Evolutionary conservation across 345 rosid species (phyloP), one percentile per base, ranked within the genome.

Genomic region (Conringia planisiliqua): DNA sequence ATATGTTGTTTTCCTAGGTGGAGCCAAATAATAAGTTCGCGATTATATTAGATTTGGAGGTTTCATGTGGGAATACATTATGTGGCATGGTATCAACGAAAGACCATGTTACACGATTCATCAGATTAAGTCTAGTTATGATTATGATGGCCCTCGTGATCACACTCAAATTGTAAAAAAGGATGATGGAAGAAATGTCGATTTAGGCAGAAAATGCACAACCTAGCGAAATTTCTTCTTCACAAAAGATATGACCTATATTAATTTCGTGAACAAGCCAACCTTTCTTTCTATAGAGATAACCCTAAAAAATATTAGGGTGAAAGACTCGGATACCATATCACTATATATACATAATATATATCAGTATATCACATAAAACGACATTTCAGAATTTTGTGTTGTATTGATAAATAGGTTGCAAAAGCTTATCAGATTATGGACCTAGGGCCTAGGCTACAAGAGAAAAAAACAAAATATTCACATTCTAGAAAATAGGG

Each of bases 1-100:
- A 50, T 52, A 50, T 40, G 62, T 59, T 67, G 55, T 68, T 59
- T 67, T 68, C 57, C 39, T 17, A 39, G 29, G 48, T 68, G 32
- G 74, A 61, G 58, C 62, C 65, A 62, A 40, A 62, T 27, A 54
- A 16, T 6, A 27, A 54, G 59, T 27, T 30, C 59, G 18, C 27
- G 59, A 26, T 27, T 6, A 43, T 3, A 43, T 14, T 6, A 43
- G 8, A 43, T 14, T 14, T 6, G 3, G 9, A 20, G 12, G 29
- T 50, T 35, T 33, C 63, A 58, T 32, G 43, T 55, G 24, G 11
- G 2, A 5, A 58, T 33, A 58, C 62, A 58, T 33, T 10, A 17
- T 58, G 42, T 57, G 7, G 32, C 38, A 29, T 55, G 61, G 20
- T 16, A n/a, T 43, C 18, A 43, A 43, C 38, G 13, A 27, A 57